phyloP scores from a whole-genome alignment of 179 eudicot species.

The Heliamphora pulchella region DNA sequence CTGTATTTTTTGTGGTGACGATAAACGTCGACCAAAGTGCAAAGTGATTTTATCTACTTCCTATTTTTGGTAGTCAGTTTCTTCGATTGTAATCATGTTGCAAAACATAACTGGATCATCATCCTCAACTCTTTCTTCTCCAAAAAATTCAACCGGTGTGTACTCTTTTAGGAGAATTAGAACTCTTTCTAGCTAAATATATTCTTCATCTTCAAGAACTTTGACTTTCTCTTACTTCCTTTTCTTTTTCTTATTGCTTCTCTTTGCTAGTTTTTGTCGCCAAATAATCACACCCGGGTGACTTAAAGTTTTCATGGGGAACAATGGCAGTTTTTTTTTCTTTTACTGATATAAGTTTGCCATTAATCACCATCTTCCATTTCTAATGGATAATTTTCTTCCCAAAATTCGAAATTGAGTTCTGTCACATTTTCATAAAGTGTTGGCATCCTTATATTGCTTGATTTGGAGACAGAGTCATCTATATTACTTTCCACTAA shows the following conservation, averaged over 20 bases:
- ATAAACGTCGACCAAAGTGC: not conserved
- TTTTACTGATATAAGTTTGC: not conserved
- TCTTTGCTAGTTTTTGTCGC: not conserved
- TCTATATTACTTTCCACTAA: too few relatives aligned
- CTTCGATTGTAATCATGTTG: not conserved
- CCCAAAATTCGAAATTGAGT: not conserved
- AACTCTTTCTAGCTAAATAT: not conserved
- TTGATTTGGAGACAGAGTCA: too few relatives aligned
- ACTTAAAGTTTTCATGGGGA: not conserved
- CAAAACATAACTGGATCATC: not conserved
- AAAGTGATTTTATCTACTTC: not conserved
- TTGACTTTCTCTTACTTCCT: not conserved
- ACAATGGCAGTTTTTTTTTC: too few relatives aligned
- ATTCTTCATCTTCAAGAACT: not conserved
- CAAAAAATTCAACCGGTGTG: not conserved
- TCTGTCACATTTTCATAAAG: not conserved
- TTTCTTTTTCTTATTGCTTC: not conserved
- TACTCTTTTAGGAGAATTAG: not conserved
- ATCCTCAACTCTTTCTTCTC: not conserved
- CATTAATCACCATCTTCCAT: too few relatives aligned
- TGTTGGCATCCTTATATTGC: not conserved
- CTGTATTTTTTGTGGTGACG: not conserved
- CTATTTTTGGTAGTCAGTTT: not conserved
- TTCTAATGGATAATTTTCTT: not conserved
- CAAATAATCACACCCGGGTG: not conserved